Evolutionary conservation across 768 basidiomycete genomes (phyloP), one percentile per base, ranked within the genome.

Genomic region (Strobilomyces echinocephalus): DNA sequence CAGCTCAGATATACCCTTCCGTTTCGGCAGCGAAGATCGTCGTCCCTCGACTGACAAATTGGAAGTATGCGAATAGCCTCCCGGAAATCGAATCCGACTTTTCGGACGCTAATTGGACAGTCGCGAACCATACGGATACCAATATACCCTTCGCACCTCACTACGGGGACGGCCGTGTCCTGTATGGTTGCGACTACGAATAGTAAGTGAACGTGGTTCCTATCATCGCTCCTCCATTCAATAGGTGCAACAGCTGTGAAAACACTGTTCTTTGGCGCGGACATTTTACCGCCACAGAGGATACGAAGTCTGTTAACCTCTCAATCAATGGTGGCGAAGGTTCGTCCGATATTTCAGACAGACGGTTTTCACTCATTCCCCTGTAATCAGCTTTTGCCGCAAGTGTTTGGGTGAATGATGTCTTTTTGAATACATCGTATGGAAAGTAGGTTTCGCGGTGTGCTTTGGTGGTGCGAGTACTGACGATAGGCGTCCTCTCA

Each of bases 141-240:
- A 88, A 87, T 58, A 83, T 85, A 52, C 85, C 87, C 2, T 74
- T 74, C 46, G 81, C 82, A 60, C 85, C 86, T 5, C 73, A 79
- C 55, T 88, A 86, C 57, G 87, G 87, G 1, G 86, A 89, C 56
- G 87, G 87, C 1, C 74, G 86, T 35, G 72, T 91, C n/a, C 70
- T 93, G 28, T 91, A 89, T 67, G 89, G 88, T 1, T 91, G 89
- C 63, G 91, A 92, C 68, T 93, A 93, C 67, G 87, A 83, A 53
- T 93, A 84, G 88, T 91, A 55, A 68, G 85, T 68, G 40, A 38
- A 33, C 26, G 30, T 21, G 38, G 31, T 33, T 16, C 18, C 40
- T 30, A n/a, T n/a, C 31, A 38, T 38, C 62, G 36, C 64, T 46
- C 35, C 21, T 42, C 35, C 18, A 45, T 39, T 43, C 15, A 49